These are phyloP conservation scores for Thraustotheca clavata DNA, from an alignment of 352 stramenopile genomes.

Conservation along the genomic window DNA sequence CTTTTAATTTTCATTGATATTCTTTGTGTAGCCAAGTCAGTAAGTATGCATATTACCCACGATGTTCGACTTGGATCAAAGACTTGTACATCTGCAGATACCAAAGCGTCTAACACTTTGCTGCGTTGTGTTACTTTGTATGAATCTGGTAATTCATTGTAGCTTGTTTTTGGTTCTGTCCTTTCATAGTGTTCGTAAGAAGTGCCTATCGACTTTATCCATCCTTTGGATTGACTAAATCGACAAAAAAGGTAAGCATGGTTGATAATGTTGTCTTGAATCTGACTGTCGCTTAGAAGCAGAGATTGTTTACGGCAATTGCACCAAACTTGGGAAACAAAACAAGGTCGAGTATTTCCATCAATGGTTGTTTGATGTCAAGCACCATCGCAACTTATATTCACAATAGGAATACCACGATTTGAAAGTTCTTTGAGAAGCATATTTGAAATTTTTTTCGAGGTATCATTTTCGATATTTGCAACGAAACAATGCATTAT, in stretches of 20 bases:
- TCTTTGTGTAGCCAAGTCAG: neutral
- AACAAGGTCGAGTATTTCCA: neutral
- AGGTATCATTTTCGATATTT: neutral
- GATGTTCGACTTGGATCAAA: neutral
- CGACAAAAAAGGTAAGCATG: neutral
- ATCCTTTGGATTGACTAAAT: neutral
- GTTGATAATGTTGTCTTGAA: neutral
- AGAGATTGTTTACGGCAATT: neutral
- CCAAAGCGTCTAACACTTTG: neutral
- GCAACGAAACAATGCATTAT: neutral
- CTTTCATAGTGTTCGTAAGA: neutral
- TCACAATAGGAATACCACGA: neutral
- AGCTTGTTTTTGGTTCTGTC: too few species aligned
- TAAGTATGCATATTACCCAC: neutral
- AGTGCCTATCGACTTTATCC: neutral
- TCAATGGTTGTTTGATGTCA: neutral
- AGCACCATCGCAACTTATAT: neutral
- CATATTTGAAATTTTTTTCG: neutral
- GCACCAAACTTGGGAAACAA: neutral
- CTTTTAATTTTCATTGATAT: neutral
- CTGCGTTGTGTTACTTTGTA: too few species aligned
- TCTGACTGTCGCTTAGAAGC: neutral
- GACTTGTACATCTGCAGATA: neutral
- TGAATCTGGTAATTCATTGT: too few species aligned
- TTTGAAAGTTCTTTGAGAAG: neutral